Evolutionary conservation across 768 basidiomycete species (phyloP).

Genomic region (Lyophyllum decastes): DNA sequence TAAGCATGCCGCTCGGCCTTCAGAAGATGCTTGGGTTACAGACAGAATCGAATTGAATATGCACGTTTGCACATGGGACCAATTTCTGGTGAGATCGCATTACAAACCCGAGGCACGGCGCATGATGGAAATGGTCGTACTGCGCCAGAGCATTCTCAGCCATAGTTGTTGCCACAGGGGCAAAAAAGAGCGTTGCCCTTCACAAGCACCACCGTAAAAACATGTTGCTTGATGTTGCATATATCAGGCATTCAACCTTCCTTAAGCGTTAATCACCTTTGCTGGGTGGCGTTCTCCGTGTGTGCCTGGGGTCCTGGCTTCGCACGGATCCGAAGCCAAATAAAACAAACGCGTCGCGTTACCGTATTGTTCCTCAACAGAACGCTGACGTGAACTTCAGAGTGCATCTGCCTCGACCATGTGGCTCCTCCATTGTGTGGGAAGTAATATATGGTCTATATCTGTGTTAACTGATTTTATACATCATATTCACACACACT

Average conservation of each 20-base stretch:
- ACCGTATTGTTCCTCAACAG: constrained; percentile 13
- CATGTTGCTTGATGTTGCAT: neutral
- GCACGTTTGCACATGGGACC: too few relatives aligned
- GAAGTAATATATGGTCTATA: neutral
- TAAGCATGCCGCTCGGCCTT: neutral
- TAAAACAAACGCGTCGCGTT: constrained; percentile 54
- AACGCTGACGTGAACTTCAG: constrained; percentile 8
- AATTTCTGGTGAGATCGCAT: neutral
- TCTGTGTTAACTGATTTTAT: constrained; percentile 6
- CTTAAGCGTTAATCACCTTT: constrained; percentile 9
- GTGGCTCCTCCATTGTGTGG: constrained; percentile 22
- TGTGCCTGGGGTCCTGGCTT: constrained; percentile 25
- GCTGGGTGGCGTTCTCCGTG: constrained; percentile 17
- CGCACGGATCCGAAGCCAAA: constrained; percentile 22
- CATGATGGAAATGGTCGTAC: neutral
- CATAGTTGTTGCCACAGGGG: too few relatives aligned
- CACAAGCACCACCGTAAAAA: too few relatives aligned
- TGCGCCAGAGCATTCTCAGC: too few relatives aligned
- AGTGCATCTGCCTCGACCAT: constrained; percentile 25
- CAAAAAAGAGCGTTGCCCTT: too few relatives aligned
- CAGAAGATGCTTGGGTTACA: too few relatives aligned
- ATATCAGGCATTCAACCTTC: constrained; percentile 17
- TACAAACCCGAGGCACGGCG: neutral
- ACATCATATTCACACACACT: constrained; percentile 7
- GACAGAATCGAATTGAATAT: too few relatives aligned